Base-by-base conservation (phyloP, 2,329 filamentous ascomycete genomes). In the Berkeleyomyces rouxiae region DNA sequence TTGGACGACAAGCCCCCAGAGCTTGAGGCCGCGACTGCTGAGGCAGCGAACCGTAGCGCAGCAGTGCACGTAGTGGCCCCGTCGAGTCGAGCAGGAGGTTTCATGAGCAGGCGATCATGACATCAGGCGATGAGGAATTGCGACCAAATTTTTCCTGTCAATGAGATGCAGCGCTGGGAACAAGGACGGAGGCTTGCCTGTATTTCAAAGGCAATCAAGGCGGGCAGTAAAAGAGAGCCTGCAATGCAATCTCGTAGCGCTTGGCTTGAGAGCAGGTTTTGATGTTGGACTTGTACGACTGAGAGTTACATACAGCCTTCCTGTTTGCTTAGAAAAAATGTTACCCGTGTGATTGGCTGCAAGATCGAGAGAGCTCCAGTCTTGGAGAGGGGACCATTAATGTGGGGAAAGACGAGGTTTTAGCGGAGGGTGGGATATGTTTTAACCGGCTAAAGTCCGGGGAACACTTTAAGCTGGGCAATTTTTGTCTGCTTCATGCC, bases 51-150 rank as follows among this genome's bases (percentile, higher is more conserved):
- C 70, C 79, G 73, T 72, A 80, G 76, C 71, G 79, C 77, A 55
- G 51, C 51, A 76, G 77, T 75, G 74, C 77, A 80, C 75, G 80
- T 77, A 75, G 79, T 77, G 75, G 79, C 79, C 76, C 79, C 74
- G 73, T 82, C 79, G 73, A 82, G 77, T 79, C 78, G 78, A 74
- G 75, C 78, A 69, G 77, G 74, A 74, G 78, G 74, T 79, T 78
- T 82, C 81, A 83, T 83, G 78, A 75, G 80, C 73, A 59, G 61
- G 61, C 55, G 46, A 63, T 47, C 61, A 63, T 63, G 61, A 51
- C 61, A 53, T 63, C 37, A 46, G 13, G 58, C 13, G 23, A 43
- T 16, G 31, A 33, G 13, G 16, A 36, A 39, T 47, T 46, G 31
- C 44, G 58, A 46, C 23, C 33, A 46, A 23, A n/a, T 44, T 47